Base-by-base conservation (phyloP, 2,329 filamentous ascomycete species). In the Colletotrichum tofieldiae region DNA sequence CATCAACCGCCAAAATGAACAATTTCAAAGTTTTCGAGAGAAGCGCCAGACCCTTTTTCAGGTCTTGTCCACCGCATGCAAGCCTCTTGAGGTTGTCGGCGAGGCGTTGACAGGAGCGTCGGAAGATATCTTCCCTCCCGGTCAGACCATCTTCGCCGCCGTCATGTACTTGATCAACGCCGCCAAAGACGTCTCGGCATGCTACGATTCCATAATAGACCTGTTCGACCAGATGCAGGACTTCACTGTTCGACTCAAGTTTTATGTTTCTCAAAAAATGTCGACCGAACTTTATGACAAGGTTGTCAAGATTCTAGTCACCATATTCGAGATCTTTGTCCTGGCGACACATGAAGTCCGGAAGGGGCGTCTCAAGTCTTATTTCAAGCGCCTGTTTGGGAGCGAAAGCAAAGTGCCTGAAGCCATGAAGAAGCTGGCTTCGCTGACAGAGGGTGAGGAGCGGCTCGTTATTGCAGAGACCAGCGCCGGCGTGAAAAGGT, bases 271-370 rank as follows among this genome's bases (percentile, higher is more conserved):
- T 26, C 77, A 83, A 32, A 67, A 78, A 16, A 79, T 86, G 72
- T 85, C 83, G 0, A 55, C 72, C 0, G 78, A 83, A 26, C 76
- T 86, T 3, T 77, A 80, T 16, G 76, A 80, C 20, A 85, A 86
- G 66, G 77, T 86, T 3, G 81, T 82, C 18, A 77, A 79, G 2
- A 85, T 87, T 8, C 78, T 87, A 2, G 82, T 82, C 0, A 81
- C 83, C 0, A 71, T 87, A 0, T 84, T 87, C 45, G 82, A 86
- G 67, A 82, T 86, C 5, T 80, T 87, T 39, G 80, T 86, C 11
- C 74, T 85, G 0, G 82, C 85, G 0, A 81, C 81, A 23, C 84
- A 84, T 71, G 81, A 83, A 59, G 79, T 86, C 41, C 79, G 80
- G 1, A 79, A 79, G 1, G 85, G 85, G 29, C 81, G 84, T 23